Evolutionary conservation across 192 early-diverging fungal species (phyloP), one percentile per base, ranked within the genome.

Genomic region (Cladochytrium replicatum): DNA sequence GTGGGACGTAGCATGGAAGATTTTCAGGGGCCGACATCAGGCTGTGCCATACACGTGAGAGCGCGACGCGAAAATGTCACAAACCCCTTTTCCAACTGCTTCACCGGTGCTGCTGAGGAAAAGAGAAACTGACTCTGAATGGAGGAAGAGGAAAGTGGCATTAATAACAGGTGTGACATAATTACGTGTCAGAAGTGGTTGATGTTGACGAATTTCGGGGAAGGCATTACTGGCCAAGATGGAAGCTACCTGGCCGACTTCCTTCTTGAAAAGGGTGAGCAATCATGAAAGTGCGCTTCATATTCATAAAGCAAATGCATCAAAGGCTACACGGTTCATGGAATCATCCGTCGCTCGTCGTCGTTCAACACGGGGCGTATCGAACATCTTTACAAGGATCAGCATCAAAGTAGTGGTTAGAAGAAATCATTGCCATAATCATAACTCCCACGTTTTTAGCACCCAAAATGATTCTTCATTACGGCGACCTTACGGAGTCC

Each of bases 281-380:
- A n/a, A 2, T 28, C 9, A 0, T 25, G 24, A 4, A 32, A 31
- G 0, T 29, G 11, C 24, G 1, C 11, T 7, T 8, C 1, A 61
- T 2, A 32, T 1, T 22, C 22, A 17, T 19, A 25, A 11, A 13
- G 46, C 8, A 52, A 1, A 17, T 1, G 11, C 11, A 25, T 2
- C 29, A 28, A 9, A 63, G 67, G 67, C 28, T 87, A 87, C 57
- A 75, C 68, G 43, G 84, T 87, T 32, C 84, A 87, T 46, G 84
- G 84, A 38, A 82, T 87, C 56, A 84, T 87, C 41, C 79, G 84
- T 45, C 73, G 84, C 34, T 87, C 84, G 4, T 87, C 84, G 19
- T 87, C 84, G n/a, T 87, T 87, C 72, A 87, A 87, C 60, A 87
- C 84, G 29, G 83, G 83, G 22, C 68, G 84, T 58, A 85, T 87